Base-by-base conservation (phyloP, 2,329 filamentous ascomycete genomes). In the Juglanconis oblonga region DNA sequence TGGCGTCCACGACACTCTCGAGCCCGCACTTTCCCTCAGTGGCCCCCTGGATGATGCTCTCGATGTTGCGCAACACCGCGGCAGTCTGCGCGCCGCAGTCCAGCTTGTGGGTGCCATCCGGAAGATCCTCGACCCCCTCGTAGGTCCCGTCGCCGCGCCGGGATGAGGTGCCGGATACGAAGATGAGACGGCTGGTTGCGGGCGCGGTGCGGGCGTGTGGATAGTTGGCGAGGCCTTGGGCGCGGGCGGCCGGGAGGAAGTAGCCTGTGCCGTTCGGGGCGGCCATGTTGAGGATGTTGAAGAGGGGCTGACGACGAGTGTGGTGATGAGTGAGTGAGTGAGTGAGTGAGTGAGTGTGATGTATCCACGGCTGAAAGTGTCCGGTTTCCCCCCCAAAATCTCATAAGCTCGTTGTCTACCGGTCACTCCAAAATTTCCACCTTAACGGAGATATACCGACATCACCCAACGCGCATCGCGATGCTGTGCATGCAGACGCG, bases 211-310 rank as follows among this genome's bases (percentile, higher is more conserved):
- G 70, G 13, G 71, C 71, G 61, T 73, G 71, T 0, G 71, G 71
- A 64, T 73, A 73, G 65, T 73, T 73, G 63, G 71, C 71, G 10
- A 73, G 67, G 32, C 71, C 71, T 40, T 72, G 70, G 8, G 70
- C 70, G 4, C 64, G 65, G 14, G 64, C 63, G 50, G 68, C 61
- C 14, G 70, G 69, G 47, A 71, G 68, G 54, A 73, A 67, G 62
- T 65, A 73, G 52, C 66, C 61, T 29, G 64, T 65, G 44, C 69
- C 68, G 68, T 71, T 72, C 56, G 66, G 52, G 8, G 65, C 66
- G 11, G 63, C 54, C 60, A 62, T 62, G 6, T 38, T 40, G 40
- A 38, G 31, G 24, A 9, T 45, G 2, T n/a, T 7, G 11, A 6
- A 44, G 36, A 45, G 36, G 31, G n/a, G 31, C 14, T 3, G 5